Evolutionary conservation across 2,329 filamentous ascomycete genomes (phyloP).

Genomic region (Trichoderma oligosporum): DNA sequence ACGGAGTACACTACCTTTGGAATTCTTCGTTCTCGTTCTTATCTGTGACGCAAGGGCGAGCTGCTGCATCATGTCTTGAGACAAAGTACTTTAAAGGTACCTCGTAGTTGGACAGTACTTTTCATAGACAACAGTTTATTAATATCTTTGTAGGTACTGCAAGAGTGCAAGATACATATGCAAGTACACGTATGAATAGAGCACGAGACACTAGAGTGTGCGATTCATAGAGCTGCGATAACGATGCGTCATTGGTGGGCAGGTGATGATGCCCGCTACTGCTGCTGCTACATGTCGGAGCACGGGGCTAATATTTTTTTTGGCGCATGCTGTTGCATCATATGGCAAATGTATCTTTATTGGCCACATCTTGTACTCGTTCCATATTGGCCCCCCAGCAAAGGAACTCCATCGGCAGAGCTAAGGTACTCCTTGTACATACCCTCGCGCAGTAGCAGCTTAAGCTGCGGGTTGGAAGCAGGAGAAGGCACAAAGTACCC

Average conservation of each 20-base stretch:
- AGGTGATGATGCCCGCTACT: slow-evolving; percentile 11
- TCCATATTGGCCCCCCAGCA: neutral
- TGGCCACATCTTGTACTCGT: slow-evolving; percentile 1
- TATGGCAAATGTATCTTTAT: slow-evolving; percentile 7
- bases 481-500: neutral
- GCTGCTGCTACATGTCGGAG: neutral
- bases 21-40: too few relatives aligned
- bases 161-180: neutral
- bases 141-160: too few relatives aligned
- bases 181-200: neutral
- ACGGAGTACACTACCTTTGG: too few relatives aligned
- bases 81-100: too few relatives aligned
- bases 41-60: too few relatives aligned
- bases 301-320: neutral
- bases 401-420: slow-evolving; percentile 7
- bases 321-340: slow-evolving; percentile 15
- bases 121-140: too few relatives aligned
- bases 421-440: slow-evolving; percentile 1
- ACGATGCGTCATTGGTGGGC: slow-evolving; percentile 12
- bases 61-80: too few relatives aligned
- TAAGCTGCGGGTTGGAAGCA: neutral
- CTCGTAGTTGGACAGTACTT: too few relatives aligned
- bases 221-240: neutral
- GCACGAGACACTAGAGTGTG: neutral
- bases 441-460: neutral